Conservation (phyloP, 257 asterid genomes). For the Prunella vulgaris region DNA sequence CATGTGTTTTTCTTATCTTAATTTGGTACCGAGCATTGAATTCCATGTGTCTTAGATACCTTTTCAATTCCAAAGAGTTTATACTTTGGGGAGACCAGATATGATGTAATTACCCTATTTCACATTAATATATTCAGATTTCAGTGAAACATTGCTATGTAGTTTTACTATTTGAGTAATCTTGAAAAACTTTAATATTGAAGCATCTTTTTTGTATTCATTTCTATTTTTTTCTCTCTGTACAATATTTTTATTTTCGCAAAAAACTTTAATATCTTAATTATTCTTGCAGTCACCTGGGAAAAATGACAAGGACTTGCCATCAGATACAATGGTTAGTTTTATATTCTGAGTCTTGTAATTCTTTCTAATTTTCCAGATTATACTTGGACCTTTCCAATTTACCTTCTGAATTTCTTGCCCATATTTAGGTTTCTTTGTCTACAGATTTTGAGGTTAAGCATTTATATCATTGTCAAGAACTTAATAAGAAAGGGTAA, state of each 20-base stretch:
- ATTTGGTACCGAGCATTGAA: constrained; percentile 1
- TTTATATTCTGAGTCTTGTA: not conserved
- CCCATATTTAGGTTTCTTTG: not conserved
- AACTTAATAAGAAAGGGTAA: too few relatives aligned
- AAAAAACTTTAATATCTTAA: constrained; percentile 20
- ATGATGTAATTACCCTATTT: not conserved
- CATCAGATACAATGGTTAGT: constrained; percentile 86
- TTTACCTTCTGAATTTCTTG: not conserved
- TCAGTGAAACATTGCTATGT: constrained; percentile 1
- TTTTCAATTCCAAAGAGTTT: not conserved
- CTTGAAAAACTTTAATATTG: constrained; percentile 6
- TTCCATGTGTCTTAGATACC: not conserved
- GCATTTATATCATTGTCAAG: not conserved
- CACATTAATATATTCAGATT: not conserved
- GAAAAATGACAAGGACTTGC: constrained; percentile 84
- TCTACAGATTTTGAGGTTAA: not conserved
- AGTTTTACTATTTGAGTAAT: not conserved
- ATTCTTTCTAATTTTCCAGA: not conserved
- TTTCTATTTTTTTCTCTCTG: not conserved
- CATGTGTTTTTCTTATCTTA: constrained; percentile 4
- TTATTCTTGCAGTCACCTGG: constrained; percentile 75
- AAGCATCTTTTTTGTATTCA: not conserved
- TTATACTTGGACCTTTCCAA: not conserved
- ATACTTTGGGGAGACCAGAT: constrained; percentile 2
- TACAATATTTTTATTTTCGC: not conserved